Percentiles rank a stretch among this genome's conserved stretches.
These are phyloP conservation scores for Leccinum subtestaceum DNA, from an alignment of 768 basidiomycete genomes.

Conservation along the genomic window DNA sequence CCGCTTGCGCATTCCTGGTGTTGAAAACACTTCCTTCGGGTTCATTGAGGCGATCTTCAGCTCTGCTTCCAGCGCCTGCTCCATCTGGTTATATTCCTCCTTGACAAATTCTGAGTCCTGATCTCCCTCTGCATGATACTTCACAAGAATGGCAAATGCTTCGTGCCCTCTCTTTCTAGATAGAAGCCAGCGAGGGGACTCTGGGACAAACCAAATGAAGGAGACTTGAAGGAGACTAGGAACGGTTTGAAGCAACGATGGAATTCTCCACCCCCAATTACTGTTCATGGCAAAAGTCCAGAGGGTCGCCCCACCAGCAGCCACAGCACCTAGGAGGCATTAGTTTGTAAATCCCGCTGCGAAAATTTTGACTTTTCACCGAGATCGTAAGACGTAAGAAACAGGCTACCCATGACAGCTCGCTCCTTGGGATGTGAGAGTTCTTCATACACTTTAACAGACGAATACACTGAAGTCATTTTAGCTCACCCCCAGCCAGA, in stretches of 20 bases:
- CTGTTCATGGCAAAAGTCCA: constrained; percentile 58
- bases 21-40: background rate
- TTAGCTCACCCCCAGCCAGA: constrained; percentile 17
- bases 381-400: background rate
- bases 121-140: constrained; percentile 55
- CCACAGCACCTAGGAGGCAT: constrained; percentile 6
- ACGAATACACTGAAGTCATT: too few relatives aligned
- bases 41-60: background rate
- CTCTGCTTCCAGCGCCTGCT: background rate
- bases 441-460: background rate
- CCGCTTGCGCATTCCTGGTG: constrained; percentile 12
- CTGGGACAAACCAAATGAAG: constrained; percentile 58
- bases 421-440: constrained; percentile 9
- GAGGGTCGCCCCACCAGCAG: constrained; percentile 52
- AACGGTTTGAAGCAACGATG: constrained; percentile 50
- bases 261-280: constrained; percentile 68
- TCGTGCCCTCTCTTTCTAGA: constrained; percentile 51
- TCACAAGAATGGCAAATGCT: constrained; percentile 45
- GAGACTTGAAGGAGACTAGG: constrained; percentile 51
- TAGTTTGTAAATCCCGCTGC: background rate
- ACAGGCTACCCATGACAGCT: background rate
- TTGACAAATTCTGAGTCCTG: background rate
- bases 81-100: background rate
- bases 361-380: background rate
- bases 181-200: constrained; percentile 64